phyloP scores from a whole-genome alignment of 495 filamentous ascomycete species.

The Recurvomyces mirabilis region DNA sequence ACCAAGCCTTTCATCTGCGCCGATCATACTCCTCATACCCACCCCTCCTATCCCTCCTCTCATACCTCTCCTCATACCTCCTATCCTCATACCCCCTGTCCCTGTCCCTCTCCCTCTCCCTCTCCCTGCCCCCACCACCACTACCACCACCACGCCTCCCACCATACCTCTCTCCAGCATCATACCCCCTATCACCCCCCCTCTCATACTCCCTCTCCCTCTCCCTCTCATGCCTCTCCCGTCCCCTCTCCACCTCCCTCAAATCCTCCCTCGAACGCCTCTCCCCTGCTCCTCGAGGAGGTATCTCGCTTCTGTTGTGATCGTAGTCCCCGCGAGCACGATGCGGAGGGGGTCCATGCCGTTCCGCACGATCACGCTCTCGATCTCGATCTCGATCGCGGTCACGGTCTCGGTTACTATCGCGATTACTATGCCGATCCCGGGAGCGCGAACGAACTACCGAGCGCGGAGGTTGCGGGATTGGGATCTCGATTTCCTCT shows the following conservation, averaged over 20 bases:
- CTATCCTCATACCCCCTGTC: slow-evolving; percentile 13
- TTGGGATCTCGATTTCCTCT: slow-evolving; percentile 46
- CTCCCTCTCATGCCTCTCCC: too few species aligned
- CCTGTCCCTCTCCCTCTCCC: slow-evolving; percentile 8
- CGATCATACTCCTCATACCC: slow-evolving; percentile 6
- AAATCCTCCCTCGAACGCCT: slow-evolving; percentile 3
- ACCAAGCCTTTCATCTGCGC: too few species aligned
- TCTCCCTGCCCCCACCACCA: slow-evolving; percentile 11
- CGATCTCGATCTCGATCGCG: not conserved
- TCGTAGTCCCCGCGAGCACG: not conserved
- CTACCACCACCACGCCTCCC: not conserved
- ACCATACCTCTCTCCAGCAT: too few species aligned
- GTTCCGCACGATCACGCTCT: slow-evolving; percentile 1
- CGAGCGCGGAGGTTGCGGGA: slow-evolving; percentile 1
- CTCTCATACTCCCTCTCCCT: too few species aligned
- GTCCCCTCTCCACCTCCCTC: slow-evolving; percentile 1
- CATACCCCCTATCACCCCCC: too few species aligned
- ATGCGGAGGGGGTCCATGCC: not conserved
- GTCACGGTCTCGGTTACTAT: not conserved
- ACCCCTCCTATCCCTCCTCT: slow-evolving; percentile 10
- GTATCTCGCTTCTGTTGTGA: too few species aligned
- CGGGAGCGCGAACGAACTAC: not conserved
- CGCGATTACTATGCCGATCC: slow-evolving; percentile 3
- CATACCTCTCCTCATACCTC: slow-evolving; percentile 15
- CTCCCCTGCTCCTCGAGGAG: too few species aligned